phyloP scores from a whole-genome alignment of 768 basidiomycete genomes.

The Boletus edulis region DNA sequence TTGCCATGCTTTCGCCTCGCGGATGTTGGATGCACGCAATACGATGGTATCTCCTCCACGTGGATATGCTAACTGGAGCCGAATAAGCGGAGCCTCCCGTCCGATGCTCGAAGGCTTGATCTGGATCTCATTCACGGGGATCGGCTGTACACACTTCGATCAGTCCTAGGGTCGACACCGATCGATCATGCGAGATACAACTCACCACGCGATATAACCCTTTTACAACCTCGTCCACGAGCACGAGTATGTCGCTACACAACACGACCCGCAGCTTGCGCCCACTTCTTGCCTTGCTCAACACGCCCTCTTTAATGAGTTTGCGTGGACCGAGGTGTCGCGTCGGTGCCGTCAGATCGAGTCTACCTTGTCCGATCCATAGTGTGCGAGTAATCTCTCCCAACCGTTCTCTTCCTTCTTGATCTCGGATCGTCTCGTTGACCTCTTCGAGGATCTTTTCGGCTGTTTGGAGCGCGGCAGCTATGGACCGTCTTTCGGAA shows the following conservation, averaged over 20 bases:
- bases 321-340: constrained; percentile 77
- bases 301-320: constrained; percentile 73
- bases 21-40: constrained; percentile 53
- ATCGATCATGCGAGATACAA: constrained; percentile 2
- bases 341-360: constrained; percentile 91
- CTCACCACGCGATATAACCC: constrained; percentile 83
- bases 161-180: not conserved
- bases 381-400: constrained; percentile 71
- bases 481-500: constrained; percentile 57
- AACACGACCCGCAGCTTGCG: constrained; percentile 73
- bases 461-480: constrained; percentile 54
- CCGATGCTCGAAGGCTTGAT: constrained; percentile 50
- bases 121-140: constrained; percentile 64
- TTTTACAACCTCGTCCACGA: constrained; percentile 70
- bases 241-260: constrained; percentile 86
- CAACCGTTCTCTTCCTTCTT: constrained; percentile 79
- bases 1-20: constrained; percentile 59
- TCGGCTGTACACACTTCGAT: constrained; percentile 47
- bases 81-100: constrained; percentile 69
- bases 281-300: constrained; percentile 83
- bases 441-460: constrained; percentile 76
- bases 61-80: constrained; percentile 63
- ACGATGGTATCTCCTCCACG: constrained; percentile 71
- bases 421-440: constrained; percentile 86
- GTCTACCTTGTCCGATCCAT: constrained; percentile 84